Evolutionary conservation across 2,329 filamentous ascomycete species (phyloP).

Genomic region (Gnomoniopsis smithogilvyi): DNA sequence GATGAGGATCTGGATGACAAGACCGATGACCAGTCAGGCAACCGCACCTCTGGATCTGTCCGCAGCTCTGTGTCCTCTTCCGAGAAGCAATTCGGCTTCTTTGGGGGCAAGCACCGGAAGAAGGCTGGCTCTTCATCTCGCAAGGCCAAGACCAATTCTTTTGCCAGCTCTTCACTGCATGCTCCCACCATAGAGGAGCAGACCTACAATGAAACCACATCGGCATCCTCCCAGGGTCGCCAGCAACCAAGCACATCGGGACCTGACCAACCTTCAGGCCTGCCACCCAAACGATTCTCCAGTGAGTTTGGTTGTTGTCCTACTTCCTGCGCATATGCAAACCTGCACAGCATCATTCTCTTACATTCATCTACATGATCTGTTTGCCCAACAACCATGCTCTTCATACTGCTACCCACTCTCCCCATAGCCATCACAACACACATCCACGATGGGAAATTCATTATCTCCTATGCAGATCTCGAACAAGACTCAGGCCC

Average conservation of each 20-base stretch:
- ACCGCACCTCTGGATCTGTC: constrained; percentile 36
- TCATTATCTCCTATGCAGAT: neutral
- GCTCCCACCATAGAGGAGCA: constrained; percentile 11
- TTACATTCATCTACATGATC: neutral
- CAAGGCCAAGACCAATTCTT: constrained; percentile 14
- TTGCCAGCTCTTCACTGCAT: constrained; percentile 7
- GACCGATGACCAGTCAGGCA: constrained; percentile 23
- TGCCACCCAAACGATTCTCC: neutral
- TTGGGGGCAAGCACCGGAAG: constrained; percentile 38
- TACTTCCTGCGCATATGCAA: neutral
- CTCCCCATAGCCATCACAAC: neutral
- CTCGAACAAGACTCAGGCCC: neutral
- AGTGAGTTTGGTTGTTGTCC: constrained; percentile 1
- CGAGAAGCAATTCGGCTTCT: constrained; percentile 40
- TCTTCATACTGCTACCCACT: neutral
- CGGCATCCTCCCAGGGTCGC: constrained; percentile 10
- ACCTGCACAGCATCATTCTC: neutral
- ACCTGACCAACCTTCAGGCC: neutral
- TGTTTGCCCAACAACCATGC: neutral
- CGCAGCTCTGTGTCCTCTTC: constrained; percentile 41
- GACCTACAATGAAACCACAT: neutral
- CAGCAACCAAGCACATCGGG: constrained; percentile 15
- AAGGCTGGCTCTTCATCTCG: constrained; percentile 25
- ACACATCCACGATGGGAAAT: neutral
- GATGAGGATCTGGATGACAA: constrained; percentile 23